A percentile compares a stretch with the other conserved stretches of the same genome.
phyloP scores from a whole-genome alignment of 1,284 basidiomycete species.

The Pseudomicrostroma phylloplanum region DNA sequence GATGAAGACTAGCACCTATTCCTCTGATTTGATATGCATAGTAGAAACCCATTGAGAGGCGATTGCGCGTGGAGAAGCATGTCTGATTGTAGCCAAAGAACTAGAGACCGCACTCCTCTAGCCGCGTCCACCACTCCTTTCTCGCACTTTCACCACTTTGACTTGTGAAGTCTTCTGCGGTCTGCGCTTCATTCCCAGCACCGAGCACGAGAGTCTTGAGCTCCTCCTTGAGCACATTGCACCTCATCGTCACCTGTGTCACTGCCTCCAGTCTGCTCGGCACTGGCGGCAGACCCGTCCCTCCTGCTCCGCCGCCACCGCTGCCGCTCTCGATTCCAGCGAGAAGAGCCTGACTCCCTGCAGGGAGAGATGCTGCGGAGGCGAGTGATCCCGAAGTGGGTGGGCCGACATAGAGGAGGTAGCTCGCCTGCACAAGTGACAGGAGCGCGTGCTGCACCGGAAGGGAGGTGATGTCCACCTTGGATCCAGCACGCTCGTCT shows the following conservation, averaged over 20 bases:
- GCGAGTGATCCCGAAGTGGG: not conserved
- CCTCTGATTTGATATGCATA: no score
- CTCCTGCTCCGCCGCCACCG: not conserved
- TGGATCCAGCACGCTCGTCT: not conserved
- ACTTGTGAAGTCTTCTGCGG: not conserved
- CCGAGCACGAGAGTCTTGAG: constrained; percentile 1
- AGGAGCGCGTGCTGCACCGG: not conserved
- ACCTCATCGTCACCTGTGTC: not conserved
- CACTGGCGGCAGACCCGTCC: not conserved
- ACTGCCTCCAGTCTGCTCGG: not conserved
- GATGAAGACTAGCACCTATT: no score
- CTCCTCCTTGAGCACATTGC: constrained; percentile 1
- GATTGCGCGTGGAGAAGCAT: no score
- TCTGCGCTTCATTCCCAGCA: not conserved
- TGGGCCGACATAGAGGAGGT: not conserved
- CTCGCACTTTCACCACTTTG: not conserved
- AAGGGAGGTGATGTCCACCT: not conserved
- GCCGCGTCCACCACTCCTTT: constrained; percentile 7
- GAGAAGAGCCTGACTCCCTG: no score
- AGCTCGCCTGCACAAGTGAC: not conserved
- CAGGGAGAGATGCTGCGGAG: not conserved
- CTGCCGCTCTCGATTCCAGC: not conserved
- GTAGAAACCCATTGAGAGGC: no score
- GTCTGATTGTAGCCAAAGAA: no score
- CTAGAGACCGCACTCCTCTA: not conserved